Base-by-base conservation (phyloP, 306 rosid genomes). In the Dryas alaskensis region DNA sequence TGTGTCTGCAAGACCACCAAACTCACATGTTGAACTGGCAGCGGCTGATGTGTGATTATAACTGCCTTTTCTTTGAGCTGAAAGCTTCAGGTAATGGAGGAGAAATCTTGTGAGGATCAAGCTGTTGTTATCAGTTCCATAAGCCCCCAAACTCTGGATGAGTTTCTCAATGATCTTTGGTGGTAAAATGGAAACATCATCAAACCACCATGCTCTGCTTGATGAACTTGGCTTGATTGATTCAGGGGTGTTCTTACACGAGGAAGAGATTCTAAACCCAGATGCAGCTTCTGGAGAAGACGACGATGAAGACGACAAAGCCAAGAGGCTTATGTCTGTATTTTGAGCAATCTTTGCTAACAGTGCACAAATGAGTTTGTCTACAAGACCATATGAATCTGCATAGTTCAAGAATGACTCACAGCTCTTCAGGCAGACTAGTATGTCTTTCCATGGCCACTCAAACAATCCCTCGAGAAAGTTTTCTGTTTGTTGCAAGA, bases 181-280 rank as follows among this genome's bases (percentile, higher is more conserved):
- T 2, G 93, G 81, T 39, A 92, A 82, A 73, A 73, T 47, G 43
- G 90, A 59, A 82, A 92, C 73, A 68, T 92, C 98, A 40, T 89
- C 78, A 72, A 89, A 89, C 98, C 98, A 92, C 96, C 96, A 88
- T 3, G 81, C 82, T 77, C 82, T 87, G 75, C 63, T 84, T 10
- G 85, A 63, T 31, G 82, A 69, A 55, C 10, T 76, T 49, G 79
- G 78, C 77, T 81, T 85, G 58, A 54, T 62, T n/a, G 69, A 84
- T 46, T 85, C 81, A 3, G 89, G 89, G 40, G 89, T 87, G 40
- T 76, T 55, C 60, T 76, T 85, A 22, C 67, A 63, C 69, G 92
- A 79, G 50, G 83, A 79, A 52, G 89, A 82, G 51, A 73, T 27
- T 80, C 86, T 76, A 62, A 71, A 79, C 46, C 61, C 64, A 62